These are phyloP conservation scores for Fusarium zealandicum DNA, from an alignment of 2,329 filamentous ascomycete genomes.

Conservation along the genomic window DNA sequence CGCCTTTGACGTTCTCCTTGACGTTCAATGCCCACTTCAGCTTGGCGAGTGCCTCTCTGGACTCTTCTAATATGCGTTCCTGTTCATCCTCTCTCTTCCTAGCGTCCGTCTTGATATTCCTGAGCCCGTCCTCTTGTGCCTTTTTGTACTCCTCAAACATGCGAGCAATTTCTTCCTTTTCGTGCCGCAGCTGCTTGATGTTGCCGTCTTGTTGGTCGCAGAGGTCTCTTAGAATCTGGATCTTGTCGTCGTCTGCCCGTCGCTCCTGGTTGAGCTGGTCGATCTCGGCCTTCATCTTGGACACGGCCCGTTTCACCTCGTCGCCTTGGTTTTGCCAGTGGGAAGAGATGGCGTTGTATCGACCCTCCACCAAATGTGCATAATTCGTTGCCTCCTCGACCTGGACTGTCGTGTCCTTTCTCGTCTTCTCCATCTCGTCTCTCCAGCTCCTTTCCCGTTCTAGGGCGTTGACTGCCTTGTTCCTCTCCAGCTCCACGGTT, in stretches of 20 bases:
- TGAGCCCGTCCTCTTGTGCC: conserved; percentile 68
- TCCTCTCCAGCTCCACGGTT: conserved; percentile 69
- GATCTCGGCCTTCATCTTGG: conserved; percentile 61
- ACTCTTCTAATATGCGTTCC: conserved; percentile 63
- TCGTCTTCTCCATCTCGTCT: conserved; percentile 68
- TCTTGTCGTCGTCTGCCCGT: conserved; percentile 67
- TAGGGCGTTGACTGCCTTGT: conserved; percentile 65
- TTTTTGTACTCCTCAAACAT: conserved; percentile 71
- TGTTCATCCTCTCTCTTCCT: conserved; percentile 67
- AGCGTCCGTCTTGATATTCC: conserved; percentile 65
- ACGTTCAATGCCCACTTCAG: conserved; percentile 77
- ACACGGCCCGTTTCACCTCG: conserved; percentile 62
- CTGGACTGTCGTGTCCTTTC: conserved; percentile 65
- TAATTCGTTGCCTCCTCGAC: conserved; percentile 71
- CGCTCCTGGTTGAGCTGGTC: conserved; percentile 62
- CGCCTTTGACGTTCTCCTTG: conserved; percentile 66
- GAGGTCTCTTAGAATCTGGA: conserved; percentile 70
- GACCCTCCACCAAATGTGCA: conserved; percentile 72
- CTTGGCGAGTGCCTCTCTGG: conserved; percentile 68
- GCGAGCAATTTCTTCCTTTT: conserved; percentile 67
- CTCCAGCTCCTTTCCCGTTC: conserved; percentile 68
- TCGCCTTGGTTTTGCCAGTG: conserved; percentile 73
- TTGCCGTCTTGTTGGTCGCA: conserved; percentile 78
- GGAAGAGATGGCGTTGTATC: conserved; percentile 71
- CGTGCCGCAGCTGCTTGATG: conserved; percentile 63